Base-by-base conservation (phyloP, 2,329 filamentous ascomycete species). In the Periconia digitata region DNA sequence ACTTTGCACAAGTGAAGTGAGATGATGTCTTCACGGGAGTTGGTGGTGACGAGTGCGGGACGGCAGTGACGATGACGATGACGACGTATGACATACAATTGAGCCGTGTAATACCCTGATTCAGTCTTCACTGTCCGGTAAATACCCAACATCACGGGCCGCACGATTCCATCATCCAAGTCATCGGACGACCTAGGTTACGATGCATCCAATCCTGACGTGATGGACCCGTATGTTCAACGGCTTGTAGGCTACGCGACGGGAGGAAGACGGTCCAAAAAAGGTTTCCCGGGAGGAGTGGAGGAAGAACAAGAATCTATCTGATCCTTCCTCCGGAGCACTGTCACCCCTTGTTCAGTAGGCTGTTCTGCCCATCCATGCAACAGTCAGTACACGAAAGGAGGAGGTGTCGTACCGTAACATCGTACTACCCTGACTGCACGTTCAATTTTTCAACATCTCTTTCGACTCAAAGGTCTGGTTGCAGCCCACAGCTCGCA, bases 321-420 rank as follows among this genome's bases (percentile, higher is more conserved):
- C 18, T 43, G 41, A 43, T 43, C 43, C 43, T 44, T 44, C 22
- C 16, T 29, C 42, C 37, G n/a, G n/a, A n/a, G n/a, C n/a, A n/a
- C n/a, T n/a, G n/a, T n/a, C n/a, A n/a, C n/a, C n/a, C n/a, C n/a
- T n/a, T n/a, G n/a, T n/a, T n/a, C n/a, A n/a, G n/a, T n/a, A n/a
- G n/a, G n/a, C n/a, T n/a, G n/a, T n/a, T n/a, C n/a, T n/a, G n/a
- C n/a, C n/a, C n/a, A n/a, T n/a, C n/a, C n/a, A n/a, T n/a, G n/a
- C n/a, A n/a, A n/a, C n/a, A n/a, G n/a, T n/a, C n/a, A n/a, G n/a
- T n/a, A n/a, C n/a, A n/a, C n/a, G n/a, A n/a, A n/a, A n/a, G n/a
- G n/a, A n/a, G n/a, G n/a, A n/a, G n/a, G n/a, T n/a, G n/a, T n/a
- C n/a, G n/a, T n/a, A n/a, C n/a, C n/a, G n/a, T n/a, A n/a, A n/a